Evolutionary conservation across 371 early-diverging fungal species (phyloP), one percentile per base, ranked within the genome.

Genomic region (Mucor velutinosus): DNA sequence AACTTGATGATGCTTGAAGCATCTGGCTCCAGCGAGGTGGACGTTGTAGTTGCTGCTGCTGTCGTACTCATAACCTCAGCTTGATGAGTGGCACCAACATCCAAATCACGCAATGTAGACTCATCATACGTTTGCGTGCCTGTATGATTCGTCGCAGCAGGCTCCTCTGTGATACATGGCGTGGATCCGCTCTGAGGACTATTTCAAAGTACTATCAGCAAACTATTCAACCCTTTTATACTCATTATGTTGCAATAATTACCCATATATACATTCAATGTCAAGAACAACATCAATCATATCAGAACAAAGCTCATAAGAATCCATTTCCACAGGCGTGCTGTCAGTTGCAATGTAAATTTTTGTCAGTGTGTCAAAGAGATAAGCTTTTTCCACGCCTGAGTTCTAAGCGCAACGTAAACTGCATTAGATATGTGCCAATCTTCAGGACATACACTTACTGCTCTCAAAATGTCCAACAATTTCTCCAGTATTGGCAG

Each of bases 231-330:
- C 66, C 94, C 92, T 80, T 95, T 96, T 30, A 96, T 87, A 47
- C 90, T 93, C 53, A 98, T 92, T 0, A 93, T 93, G 73, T 95
- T 93, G 75, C 94, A 95, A 69, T 95, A 97, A 56, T 97, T 88
- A 89, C 87, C 90, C 90, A 71, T 95, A 96, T 57, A 97, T 90
- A 23, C 80, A 77, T 7, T 92, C 86, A 27, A 97, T 81, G 71
- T 97, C 96, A 49, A 95, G 88, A 57, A 94, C 88, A n/a, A 95
- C 95, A 67, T 95, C 97, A 77, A 98, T 95, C 91, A 96, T 97
- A 72, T 97, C 95, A 57, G 91, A 89, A 69, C 97, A 96, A 43
- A 98, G 89, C 78, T 94, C 93, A 77, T 96, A 97, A 2, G 92
- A 88, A 69, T 95, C 94, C 81, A 95, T 89, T 69, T 95, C 96